Conservation (phyloP, 106 monocot species). For the Dendrobium catenatum region DNA sequence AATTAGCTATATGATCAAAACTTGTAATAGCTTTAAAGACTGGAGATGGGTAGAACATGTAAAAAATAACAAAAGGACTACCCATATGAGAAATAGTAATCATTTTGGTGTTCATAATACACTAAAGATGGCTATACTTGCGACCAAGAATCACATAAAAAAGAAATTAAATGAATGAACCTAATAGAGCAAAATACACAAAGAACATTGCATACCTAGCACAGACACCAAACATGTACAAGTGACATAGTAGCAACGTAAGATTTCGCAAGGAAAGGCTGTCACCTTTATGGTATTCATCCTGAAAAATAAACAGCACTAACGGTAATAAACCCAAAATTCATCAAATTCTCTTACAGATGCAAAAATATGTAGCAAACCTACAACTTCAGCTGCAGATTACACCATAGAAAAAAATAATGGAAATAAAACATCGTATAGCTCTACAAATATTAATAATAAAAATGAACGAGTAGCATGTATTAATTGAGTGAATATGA, state of each 20-base stretch:
- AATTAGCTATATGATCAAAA: not conserved
- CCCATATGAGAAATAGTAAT: not conserved
- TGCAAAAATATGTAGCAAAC: not conserved
- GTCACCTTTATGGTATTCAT: conserved; percentile 76
- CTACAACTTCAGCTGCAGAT: not conserved
- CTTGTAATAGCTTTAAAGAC: not conserved
- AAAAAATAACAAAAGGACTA: not conserved
- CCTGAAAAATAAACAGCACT: conserved; percentile 21
- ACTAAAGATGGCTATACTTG: not conserved
- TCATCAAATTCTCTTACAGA: not conserved
- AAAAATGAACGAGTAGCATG: not conserved
- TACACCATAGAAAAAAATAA: not conserved
- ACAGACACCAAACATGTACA: conserved; percentile 83
- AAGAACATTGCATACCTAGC: conserved; percentile 43
- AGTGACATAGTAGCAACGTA: conserved; percentile 59
- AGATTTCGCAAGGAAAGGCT: conserved; percentile 75
- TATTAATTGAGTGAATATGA: too few relatives aligned
- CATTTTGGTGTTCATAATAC: not conserved
- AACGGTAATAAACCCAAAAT: not conserved
- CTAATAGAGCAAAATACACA: not conserved
- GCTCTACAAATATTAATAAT: not conserved
- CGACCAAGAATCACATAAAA: not conserved
- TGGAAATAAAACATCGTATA: not conserved
- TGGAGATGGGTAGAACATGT: not conserved
- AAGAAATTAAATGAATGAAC: not conserved